These are phyloP conservation scores for Chenopodium quinoa DNA, from an alignment of 148 eudicot species.

Conservation along the genomic window DNA sequence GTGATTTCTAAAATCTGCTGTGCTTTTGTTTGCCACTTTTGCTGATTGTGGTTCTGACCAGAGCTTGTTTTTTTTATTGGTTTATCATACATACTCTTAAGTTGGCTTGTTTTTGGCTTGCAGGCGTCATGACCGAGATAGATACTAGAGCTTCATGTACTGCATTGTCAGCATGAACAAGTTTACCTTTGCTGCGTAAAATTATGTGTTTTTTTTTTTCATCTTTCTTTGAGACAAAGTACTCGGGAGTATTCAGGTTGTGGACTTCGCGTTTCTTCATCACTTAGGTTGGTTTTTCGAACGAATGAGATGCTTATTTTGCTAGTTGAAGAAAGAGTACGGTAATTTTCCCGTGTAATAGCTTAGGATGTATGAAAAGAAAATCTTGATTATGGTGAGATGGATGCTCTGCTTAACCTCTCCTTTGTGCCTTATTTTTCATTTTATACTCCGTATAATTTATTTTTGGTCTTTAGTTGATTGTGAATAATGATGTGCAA, in stretches of 20 bases:
- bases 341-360: background rate
- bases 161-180: constrained; percentile 4
- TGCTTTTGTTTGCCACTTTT: background rate
- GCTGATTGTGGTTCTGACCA: background rate
- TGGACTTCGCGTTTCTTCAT: constrained; percentile 1
- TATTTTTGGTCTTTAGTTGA: too few relatives aligned
- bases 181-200: background rate
- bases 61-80: background rate
- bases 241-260: background rate
- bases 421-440: background rate
- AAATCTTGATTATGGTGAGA: background rate
- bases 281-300: constrained; percentile 14
- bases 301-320: background rate
- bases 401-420: background rate
- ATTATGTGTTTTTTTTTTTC: background rate
- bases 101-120: constrained; percentile 5
- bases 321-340: background rate
- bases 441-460: too few relatives aligned
- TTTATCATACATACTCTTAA: background rate
- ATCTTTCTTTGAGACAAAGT: background rate
- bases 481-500: too few relatives aligned
- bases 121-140: constrained; percentile 38
- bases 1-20: background rate
- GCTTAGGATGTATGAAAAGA: constrained; percentile 8
- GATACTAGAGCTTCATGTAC: constrained; percentile 23